Evolutionary conservation across 441 rosid genomes (phyloP).

Genomic region (Jatropha podagrica): DNA sequence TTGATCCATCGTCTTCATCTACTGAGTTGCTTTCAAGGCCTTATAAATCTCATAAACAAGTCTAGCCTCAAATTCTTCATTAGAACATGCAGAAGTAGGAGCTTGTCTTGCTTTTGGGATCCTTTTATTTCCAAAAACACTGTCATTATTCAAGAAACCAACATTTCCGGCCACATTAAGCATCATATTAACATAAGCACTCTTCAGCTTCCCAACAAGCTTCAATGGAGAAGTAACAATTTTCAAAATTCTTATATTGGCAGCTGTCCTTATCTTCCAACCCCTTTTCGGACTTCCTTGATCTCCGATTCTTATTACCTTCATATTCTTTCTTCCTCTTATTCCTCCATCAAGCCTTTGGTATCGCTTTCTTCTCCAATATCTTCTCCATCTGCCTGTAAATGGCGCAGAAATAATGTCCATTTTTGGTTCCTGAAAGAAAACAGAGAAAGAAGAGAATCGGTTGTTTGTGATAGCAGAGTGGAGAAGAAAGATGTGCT

Average conservation of each 20-base stretch:
- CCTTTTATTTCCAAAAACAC: conserved; percentile 34
- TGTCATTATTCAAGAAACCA: conserved; percentile 26
- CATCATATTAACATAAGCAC: conserved; percentile 45
- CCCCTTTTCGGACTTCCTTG: conserved; percentile 30
- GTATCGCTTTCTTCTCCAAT: conserved; percentile 45
- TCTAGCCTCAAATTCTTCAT: conserved; percentile 37
- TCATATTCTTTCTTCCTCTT: conserved; percentile 29
- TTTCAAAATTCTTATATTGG: conserved; percentile 30
- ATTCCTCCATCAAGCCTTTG: conserved; percentile 29
- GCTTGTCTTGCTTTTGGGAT: conserved; percentile 31
- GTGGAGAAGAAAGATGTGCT: background rate
- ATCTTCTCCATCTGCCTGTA: conserved; percentile 27
- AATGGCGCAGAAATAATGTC: conserved; percentile 26
- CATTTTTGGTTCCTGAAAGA: conserved; percentile 23
- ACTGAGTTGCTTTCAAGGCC: conserved; percentile 32
- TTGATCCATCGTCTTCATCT: background rate
- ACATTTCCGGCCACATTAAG: conserved; percentile 33
- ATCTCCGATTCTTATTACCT: conserved; percentile 31
- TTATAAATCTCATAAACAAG: conserved; percentile 46
- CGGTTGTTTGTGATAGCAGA: background rate
- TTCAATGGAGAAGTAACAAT: conserved; percentile 31
- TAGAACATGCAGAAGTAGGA: conserved; percentile 17
- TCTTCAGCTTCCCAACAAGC: conserved; percentile 36
- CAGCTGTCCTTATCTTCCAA: conserved; percentile 40
- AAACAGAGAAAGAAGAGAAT: background rate